These are phyloP conservation scores for Didymella segeticola DNA, from an alignment of 2,329 filamentous ascomycete genomes.

Conservation along the genomic window DNA sequence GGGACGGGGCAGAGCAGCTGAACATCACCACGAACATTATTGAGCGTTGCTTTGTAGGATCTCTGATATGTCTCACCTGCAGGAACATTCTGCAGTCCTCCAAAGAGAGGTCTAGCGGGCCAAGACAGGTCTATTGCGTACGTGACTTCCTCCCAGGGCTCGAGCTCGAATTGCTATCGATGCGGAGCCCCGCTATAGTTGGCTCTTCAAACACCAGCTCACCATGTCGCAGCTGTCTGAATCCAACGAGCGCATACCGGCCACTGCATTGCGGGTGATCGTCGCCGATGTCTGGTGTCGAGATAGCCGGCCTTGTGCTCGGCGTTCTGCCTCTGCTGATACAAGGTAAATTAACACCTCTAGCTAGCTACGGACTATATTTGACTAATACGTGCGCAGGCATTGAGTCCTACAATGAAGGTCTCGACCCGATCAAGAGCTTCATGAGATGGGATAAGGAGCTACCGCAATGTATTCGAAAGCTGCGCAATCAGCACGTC, in stretches of 20 bases:
- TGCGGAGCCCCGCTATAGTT: conserved; percentile 15
- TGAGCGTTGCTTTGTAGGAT: background rate
- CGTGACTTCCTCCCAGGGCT: background rate
- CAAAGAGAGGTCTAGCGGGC: background rate
- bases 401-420: conserved; percentile 49
- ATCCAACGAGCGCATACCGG: background rate
- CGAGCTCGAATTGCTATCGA: conserved; percentile 3
- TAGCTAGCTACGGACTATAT: background rate
- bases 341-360: conserved; percentile 24
- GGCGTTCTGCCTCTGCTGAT: conserved; percentile 50
- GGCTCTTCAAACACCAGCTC: conserved; percentile 10
- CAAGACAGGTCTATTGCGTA: conserved; percentile 9
- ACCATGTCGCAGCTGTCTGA: conserved; percentile 18
- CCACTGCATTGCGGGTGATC: background rate
- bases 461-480: conserved; percentile 45
- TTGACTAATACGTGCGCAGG: conserved; percentile 16
- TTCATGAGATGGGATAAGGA: conserved; percentile 47
- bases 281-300: conserved; percentile 39
- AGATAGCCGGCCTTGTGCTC: conserved; percentile 44
- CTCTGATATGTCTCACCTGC: background rate
- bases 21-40: conserved; percentile 6
- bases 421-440: conserved; percentile 49
- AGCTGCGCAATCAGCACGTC: conserved; percentile 47
- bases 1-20: conserved; percentile 14
- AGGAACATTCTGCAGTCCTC: background rate